Conservation (phyloP, 306 rosid genomes). For the Cercis canadensis region DNA sequence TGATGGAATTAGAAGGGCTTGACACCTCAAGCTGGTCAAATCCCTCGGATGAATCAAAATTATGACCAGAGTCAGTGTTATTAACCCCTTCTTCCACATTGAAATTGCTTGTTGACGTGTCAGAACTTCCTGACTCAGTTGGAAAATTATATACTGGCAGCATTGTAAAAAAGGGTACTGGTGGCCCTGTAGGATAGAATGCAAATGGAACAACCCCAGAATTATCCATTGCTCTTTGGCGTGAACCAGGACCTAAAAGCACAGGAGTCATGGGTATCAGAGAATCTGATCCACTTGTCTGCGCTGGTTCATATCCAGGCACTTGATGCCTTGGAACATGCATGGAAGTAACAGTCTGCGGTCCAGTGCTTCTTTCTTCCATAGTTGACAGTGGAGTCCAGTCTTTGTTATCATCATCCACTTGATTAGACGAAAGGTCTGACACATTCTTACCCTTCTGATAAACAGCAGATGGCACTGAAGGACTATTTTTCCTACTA, state of each 20-base stretch:
- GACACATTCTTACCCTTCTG: constrained; percentile 73
- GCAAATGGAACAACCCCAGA: constrained; percentile 67
- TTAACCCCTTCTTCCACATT: constrained; percentile 65
- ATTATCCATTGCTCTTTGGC: constrained; percentile 67
- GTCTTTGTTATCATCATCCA: constrained; percentile 75
- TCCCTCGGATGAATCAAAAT: constrained; percentile 69
- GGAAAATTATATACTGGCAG: constrained; percentile 75
- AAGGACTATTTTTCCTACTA: constrained; percentile 43
- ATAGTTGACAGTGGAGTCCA: constrained; percentile 57
- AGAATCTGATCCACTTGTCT: constrained; percentile 79
- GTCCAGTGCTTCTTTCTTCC: constrained; percentile 59
- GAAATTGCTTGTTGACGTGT: constrained; percentile 66
- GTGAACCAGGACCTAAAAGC: constrained; percentile 74
- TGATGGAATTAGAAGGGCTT: constrained; percentile 56
- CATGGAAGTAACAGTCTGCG: constrained; percentile 50
- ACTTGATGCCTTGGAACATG: constrained; percentile 67
- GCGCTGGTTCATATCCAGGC: constrained; percentile 71
- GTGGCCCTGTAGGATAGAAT: constrained; percentile 98
- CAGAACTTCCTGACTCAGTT: constrained; percentile 64
- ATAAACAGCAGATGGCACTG: constrained; percentile 52
- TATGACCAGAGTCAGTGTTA: constrained; percentile 67
- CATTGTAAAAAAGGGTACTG: constrained; percentile 88
- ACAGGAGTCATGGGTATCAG: constrained; percentile 65
- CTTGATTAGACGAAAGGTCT: constrained; percentile 64
- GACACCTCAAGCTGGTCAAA: constrained; percentile 59